These are phyloP conservation scores for Ophiostoma sp. DNA, from an alignment of 2,329 filamentous ascomycete genomes.

Conservation along the genomic window DNA sequence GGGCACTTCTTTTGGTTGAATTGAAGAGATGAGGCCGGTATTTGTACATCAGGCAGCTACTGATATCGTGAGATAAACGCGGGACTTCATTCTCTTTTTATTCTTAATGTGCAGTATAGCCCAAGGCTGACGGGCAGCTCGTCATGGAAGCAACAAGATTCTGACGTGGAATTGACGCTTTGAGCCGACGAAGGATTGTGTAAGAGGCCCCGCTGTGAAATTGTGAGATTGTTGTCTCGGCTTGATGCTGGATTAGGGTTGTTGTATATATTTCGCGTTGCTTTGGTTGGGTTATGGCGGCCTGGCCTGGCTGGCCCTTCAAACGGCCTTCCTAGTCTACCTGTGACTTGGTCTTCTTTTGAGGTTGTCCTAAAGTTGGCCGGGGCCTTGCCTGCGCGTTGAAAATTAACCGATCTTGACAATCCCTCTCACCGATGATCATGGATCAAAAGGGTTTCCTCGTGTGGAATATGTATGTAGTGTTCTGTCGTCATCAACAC, in stretches of 20 bases:
- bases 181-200: neutral
- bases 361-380: conserved; percentile 1
- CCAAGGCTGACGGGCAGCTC: neutral
- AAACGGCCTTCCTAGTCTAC: neutral
- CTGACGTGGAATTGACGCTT: neutral
- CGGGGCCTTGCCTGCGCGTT: conserved; percentile 2
- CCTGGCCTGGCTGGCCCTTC: conserved; percentile 5
- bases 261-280: conserved; percentile 13
- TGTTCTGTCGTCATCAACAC: conserved; percentile 4
- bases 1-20: neutral
- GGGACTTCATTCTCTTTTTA: neutral
- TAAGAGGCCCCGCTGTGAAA: conserved; percentile 11
- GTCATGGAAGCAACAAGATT: neutral
- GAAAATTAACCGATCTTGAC: neutral
- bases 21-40: neutral
- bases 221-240: neutral
- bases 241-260: conserved; percentile 8
- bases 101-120: neutral
- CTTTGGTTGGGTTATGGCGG: conserved; percentile 4
- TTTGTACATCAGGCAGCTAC: too few relatives aligned
- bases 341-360: neutral
- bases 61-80: neutral
- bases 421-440: neutral
- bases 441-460: neutral
- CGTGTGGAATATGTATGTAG: neutral